These are phyloP conservation scores for Medicago lupulina DNA, from an alignment of 306 rosid genomes.

Conservation along the genomic window DNA sequence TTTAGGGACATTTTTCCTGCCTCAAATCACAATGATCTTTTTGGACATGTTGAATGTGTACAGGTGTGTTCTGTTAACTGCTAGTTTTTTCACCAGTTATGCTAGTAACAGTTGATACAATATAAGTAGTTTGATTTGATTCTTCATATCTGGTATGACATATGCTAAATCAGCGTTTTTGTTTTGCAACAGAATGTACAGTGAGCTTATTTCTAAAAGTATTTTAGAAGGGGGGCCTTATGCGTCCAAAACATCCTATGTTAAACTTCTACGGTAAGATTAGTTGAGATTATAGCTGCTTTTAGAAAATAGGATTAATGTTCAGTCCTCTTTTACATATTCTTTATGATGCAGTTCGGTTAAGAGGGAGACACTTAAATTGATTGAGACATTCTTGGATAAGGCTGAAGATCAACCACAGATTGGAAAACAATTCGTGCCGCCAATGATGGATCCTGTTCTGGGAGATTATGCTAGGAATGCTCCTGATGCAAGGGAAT, in stretches of 20 bases:
- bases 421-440: slow-evolving; percentile 96
- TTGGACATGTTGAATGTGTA: slow-evolving; percentile 98
- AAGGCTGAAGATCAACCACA: slow-evolving; percentile 99
- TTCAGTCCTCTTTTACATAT: slow-evolving; percentile 7
- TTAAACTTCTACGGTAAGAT: slow-evolving; percentile 84
- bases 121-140: slow-evolving; percentile 6
- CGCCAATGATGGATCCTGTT: slow-evolving; percentile 99
- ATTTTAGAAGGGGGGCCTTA: slow-evolving; percentile 92
- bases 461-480: slow-evolving; percentile 96
- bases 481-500: slow-evolving; percentile 98
- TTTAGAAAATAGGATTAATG: neutral
- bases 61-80: slow-evolving; percentile 59
- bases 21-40: slow-evolving; percentile 88
- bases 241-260: slow-evolving; percentile 88
- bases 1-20: slow-evolving; percentile 90
- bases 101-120: neutral
- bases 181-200: slow-evolving; percentile 83
- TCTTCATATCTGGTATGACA: neutral
- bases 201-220: slow-evolving; percentile 94
- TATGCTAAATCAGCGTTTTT: slow-evolving; percentile 19
- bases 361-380: slow-evolving; percentile 94
- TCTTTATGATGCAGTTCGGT: slow-evolving; percentile 72
- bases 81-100: neutral
- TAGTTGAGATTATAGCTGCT: slow-evolving; percentile 12
- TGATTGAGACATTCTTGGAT: slow-evolving; percentile 96